Evolutionary conservation across 352 stramenopile genomes (phyloP).

Genomic region (Stephanocyclus meneghinianus): DNA sequence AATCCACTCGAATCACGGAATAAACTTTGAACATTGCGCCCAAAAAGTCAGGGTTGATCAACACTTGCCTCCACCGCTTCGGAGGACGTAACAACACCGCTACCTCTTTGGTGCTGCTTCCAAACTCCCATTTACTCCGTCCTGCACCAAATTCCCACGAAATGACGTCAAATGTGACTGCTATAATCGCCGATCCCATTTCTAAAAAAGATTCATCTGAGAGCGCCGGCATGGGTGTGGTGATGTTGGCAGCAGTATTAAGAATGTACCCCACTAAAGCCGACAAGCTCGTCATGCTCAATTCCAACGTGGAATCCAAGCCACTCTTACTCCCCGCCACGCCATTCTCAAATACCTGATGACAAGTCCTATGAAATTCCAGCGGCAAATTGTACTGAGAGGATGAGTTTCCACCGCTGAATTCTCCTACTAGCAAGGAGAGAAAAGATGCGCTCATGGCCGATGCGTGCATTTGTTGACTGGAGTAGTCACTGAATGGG

Average conservation of each 20-base stretch:
- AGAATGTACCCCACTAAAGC: conserved; percentile 41
- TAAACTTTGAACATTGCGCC: conserved; percentile 68
- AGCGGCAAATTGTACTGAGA: conserved; percentile 67
- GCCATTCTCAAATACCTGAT: conserved; percentile 62
- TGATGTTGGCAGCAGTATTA: neutral
- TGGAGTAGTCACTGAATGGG: conserved; percentile 27
- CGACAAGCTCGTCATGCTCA: conserved; percentile 59
- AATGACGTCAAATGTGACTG: conserved; percentile 65
- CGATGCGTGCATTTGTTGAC: conserved; percentile 17
- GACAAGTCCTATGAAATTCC: conserved; percentile 73
- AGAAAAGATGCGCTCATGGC: conserved; percentile 59
- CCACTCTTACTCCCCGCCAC: conserved; percentile 27
- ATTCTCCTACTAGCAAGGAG: conserved; percentile 65
- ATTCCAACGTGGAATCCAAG: conserved; percentile 37
- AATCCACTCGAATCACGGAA: conserved; percentile 28
- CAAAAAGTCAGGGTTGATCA: conserved; percentile 74
- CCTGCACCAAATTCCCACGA: conserved; percentile 76
- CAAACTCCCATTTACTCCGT: conserved; percentile 18
- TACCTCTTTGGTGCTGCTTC: conserved; percentile 7
- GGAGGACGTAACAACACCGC: conserved; percentile 58
- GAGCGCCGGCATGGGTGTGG: neutral
- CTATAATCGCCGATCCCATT: conserved; percentile 37
- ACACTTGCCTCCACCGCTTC: conserved; percentile 56
- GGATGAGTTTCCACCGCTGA: conserved; percentile 63
- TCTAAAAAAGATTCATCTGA: conserved; percentile 30